Evolutionary conservation across 257 asterid genomes (phyloP).

Genomic region (Gentiana dahurica): DNA sequence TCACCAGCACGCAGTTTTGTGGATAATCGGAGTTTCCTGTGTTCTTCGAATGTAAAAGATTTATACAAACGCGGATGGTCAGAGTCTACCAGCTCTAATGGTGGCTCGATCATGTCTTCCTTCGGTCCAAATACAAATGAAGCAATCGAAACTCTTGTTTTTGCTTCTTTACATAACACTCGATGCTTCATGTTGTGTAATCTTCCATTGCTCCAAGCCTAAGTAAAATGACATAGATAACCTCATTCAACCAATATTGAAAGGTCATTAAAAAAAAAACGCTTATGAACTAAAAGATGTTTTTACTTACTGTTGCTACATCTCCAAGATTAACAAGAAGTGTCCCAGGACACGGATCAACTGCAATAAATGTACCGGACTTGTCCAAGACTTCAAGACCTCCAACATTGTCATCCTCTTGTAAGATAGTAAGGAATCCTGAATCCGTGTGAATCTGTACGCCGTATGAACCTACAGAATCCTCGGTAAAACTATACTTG

Average conservation of each 20-base stretch:
- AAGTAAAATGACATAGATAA: neutral
- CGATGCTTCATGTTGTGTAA: conserved; percentile 16
- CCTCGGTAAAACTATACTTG: conserved; percentile 42
- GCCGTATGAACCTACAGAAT: conserved; percentile 40
- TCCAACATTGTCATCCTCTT: conserved; percentile 54
- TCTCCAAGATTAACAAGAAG: conserved; percentile 65
- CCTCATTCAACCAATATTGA: neutral
- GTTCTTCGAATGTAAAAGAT: conserved; percentile 10
- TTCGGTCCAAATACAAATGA: conserved; percentile 17
- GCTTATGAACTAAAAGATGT: neutral
- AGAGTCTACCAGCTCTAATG: conserved; percentile 11
- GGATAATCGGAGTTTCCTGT: conserved; percentile 15
- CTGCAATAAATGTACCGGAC: conserved; percentile 37
- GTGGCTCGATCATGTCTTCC: conserved; percentile 13
- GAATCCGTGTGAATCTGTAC: conserved; percentile 64
- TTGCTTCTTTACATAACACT: conserved; percentile 21
- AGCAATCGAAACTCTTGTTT: conserved; percentile 17
- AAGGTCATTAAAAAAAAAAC: neutral
- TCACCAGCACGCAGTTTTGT: conserved; percentile 15
- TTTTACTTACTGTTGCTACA: conserved; percentile 15
- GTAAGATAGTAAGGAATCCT: conserved; percentile 55
- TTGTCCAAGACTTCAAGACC: conserved; percentile 59
- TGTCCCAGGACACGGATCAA: conserved; percentile 52
- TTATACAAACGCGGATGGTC: conserved; percentile 9
- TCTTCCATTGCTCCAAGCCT: conserved; percentile 24